Base-by-base conservation (phyloP, 768 basidiomycete species). In the Russula ochroleuca region DNA sequence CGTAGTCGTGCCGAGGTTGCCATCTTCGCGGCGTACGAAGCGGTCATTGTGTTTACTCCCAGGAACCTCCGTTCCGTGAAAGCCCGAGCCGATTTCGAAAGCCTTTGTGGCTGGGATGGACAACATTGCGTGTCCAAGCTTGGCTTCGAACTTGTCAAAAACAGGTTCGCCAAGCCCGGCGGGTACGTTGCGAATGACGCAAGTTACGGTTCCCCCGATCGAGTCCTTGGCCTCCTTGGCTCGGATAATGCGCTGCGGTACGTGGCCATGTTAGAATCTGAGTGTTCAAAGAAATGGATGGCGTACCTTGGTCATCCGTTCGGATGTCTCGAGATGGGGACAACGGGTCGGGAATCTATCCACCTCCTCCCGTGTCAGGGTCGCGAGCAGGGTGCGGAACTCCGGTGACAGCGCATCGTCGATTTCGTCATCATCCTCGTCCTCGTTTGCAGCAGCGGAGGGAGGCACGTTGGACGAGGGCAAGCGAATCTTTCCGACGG, bases 91-190 rank as follows among this genome's bases (percentile, higher is more conserved):
- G 67, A 98, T 87, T 77, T 99, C 97, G 75, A 99, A 98, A 7
- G 86, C 94, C 73, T 99, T 99, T 59, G 97, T 98, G 19, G 97
- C 96, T 31, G 97, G 97, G 72, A 99, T 97, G 59, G 94, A 97
- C 57, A 99, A 83, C 96, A 99, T 98, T 9, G 97, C 97, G 73
- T 98, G 97, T 14, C 84, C 96, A 64, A 99, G 86, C 66, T 84
- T 84, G 21, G 97, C 97, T 76, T 97, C 96, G 74, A 98, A 88
- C 76, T 98, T 98, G 83, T 99, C 95, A 75, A 99, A 98, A 56
- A 92, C 90, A 58, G 97, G 97, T 75, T 98, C 97, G 55, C 97
- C 97, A 33, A 98, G 84, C 9, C 97, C 97, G 21, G 87, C 77
- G 51, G 97, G 97, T 2, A 88, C 85, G 61, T 87, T 86, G 49